Evolutionary conservation across 331 rosid genomes (phyloP), one percentile per base, ranked within the genome.

Genomic region (Phaseolus coccineus): DNA sequence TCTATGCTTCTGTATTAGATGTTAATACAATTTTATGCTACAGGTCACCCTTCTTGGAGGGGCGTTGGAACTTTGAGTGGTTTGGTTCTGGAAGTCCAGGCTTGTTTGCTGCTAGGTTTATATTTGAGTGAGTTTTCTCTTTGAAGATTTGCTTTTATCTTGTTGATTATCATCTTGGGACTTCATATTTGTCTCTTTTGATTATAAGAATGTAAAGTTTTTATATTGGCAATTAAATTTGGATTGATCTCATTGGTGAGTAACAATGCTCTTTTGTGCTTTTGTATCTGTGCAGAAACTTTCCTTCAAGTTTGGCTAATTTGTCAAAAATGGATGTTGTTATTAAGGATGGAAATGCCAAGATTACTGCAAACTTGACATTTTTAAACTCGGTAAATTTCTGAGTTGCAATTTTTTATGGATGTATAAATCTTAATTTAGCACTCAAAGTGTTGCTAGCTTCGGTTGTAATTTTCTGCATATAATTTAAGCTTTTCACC

Each of bases 11-110:
- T 65, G 37, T 74, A 71, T 87, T 51, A 82, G 84, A 74, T 82
- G 77, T 79, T 88, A 51, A 91, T 58, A 56, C 28, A 62, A 74
- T 80, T 83, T 79, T 84, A 77, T 80, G 87, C 91, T 76, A 68
- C 93, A 96, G 99, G 88, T 96, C 99, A 35, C 97, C 99, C 77
- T 88, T 90, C 87, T 84, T 93, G 78, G 99, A 96, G 90, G 98
- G 99, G 46, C 80, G 84, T 73, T 96, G 99, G 99, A 96, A 91
- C 80, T 90, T 93, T 65, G 96, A 93, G 87, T 96, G 99, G 98
- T 90, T 93, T 87, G 98, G 93, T 57, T 85, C 96, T 2, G 89
- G 93, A 74, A 88, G 87, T 77, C 97, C 97, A 0, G 96, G 96
- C 56, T 76, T 94, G 40, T 84, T 90, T 85, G 96, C 94, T 8